These are phyloP conservation scores for Fraxinus albicans DNA, from an alignment of 305 asterid genomes.

Conservation along the genomic window DNA sequence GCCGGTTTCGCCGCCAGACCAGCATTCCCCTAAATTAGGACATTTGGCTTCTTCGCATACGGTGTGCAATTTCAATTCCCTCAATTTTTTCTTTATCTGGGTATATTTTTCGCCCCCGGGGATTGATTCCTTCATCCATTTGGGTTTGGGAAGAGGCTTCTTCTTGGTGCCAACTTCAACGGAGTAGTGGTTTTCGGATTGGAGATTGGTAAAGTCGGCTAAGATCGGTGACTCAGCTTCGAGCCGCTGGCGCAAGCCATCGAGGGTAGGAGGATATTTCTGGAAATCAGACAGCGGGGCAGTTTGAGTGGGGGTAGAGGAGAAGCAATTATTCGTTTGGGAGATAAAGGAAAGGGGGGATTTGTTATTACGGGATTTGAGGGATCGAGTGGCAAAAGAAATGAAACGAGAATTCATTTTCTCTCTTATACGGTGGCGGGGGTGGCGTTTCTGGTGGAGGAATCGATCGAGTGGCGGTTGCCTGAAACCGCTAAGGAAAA, in stretches of 20 bases:
- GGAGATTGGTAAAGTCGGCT: slow-evolving; percentile 61
- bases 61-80: slow-evolving; percentile 90
- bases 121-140: slow-evolving; percentile 93
- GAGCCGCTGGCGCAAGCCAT: slow-evolving; percentile 72
- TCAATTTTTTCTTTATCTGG: slow-evolving; percentile 74
- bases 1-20: slow-evolving; percentile 99
- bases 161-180: slow-evolving; percentile 95
- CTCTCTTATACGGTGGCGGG: neutral
- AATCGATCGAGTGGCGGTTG: neutral
- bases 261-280: slow-evolving; percentile 59
- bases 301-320: slow-evolving; percentile 43
- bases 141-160: slow-evolving; percentile 93
- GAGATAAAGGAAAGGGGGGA: slow-evolving; percentile 29
- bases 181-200: slow-evolving; percentile 64
- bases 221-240: slow-evolving; percentile 64
- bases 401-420: slow-evolving; percentile 46
- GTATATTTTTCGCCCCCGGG: slow-evolving; percentile 98
- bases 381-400: slow-evolving; percentile 38
- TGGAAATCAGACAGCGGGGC: slow-evolving; percentile 41
- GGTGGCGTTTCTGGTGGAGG: neutral
- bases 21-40: slow-evolving; percentile 98
- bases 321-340: slow-evolving; percentile 42
- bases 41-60: slow-evolving; percentile 98
- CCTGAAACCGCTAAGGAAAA: neutral
- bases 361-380: slow-evolving; percentile 38